Conservation (phyloP, 23 red algal genomes). For the Gracilariopsis chorda region DNA sequence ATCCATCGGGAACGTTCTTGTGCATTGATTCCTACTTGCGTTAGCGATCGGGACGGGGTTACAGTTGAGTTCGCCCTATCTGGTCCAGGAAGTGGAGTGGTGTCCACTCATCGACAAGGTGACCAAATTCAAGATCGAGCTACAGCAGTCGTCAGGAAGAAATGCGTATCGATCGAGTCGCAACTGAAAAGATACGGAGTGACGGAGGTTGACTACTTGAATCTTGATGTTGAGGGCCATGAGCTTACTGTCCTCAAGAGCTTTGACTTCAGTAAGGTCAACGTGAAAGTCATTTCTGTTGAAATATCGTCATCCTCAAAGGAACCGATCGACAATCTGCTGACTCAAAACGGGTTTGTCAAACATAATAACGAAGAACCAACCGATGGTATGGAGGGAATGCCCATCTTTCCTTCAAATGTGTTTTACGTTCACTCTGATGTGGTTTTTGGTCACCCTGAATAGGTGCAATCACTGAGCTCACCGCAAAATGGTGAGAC, state of each 20-base stretch:
- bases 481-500: too few species aligned
- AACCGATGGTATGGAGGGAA: not conserved
- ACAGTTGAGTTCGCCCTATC: constrained; percentile 53
- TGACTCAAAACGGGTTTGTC: constrained; percentile 41
- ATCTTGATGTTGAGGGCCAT: constrained; percentile 67
- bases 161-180: constrained; percentile 17
- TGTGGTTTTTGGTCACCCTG: constrained; percentile 42
- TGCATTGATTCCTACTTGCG: constrained; percentile 68
- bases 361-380: not conserved
- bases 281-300: constrained; percentile 63
- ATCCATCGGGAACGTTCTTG: constrained; percentile 46
- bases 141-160: not conserved
- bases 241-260: constrained; percentile 49
- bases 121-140: not conserved
- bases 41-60: constrained; percentile 44
- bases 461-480: constrained; percentile 2
- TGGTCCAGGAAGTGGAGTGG: constrained; percentile 27
- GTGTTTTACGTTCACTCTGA: constrained; percentile 30
- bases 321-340: constrained; percentile 30
- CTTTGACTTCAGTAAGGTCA: constrained; percentile 58
- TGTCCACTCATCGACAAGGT: constrained; percentile 44
- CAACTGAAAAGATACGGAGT: constrained; percentile 45
- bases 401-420: constrained; percentile 15
- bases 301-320: not conserved
- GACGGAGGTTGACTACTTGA: constrained; percentile 52